Base-by-base conservation (phyloP, 768 basidiomycete species). In the Pleurotus pulmonarius region DNA sequence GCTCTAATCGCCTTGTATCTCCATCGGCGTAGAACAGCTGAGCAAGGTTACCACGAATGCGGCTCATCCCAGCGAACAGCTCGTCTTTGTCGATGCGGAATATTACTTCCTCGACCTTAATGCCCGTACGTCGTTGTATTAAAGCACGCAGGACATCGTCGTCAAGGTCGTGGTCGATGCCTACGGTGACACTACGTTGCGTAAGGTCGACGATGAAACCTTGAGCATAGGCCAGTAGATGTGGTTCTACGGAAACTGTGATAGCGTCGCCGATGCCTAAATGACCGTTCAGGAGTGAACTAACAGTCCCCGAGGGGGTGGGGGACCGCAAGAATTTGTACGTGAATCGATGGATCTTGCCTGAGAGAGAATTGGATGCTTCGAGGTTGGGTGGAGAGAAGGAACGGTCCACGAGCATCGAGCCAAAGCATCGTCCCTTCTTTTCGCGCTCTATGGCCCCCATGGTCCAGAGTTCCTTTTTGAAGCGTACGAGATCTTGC, bases 41-140 rank as follows among this genome's bases (percentile, higher is more conserved):
- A 0, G 94, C 88, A 44, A 98, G 84, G 63, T 97, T 98, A 61
- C 92, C 87, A 7, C 97, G 81, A 66, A 99, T 86, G 16, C 92
- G 82, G 41, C 85, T 84, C 85, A 98, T 88, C 1, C 94, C 93
- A 5, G 85, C 82, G 4, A 85, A 83, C 48, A 98, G 72, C 68
- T 98, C 97, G 67, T 98, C 97, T 65, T 87, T 94, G 76, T 98
- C 97, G 56, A 99, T 84, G 13, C 96, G 83, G 74, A 94, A 99
- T 72, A 80, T 58, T 69, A 76, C 56, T 38, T 70, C 59, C 22
- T 62, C 43, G 18, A n/a, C 29, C 39, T 49, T 46, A n/a, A 34
- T 12, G 15, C 53, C 47, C 18, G 47, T 49, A 16, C 51, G 51
- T 41, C 26, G 34, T 56, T 13, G 54, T 48, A 48, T 24, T 13